These are phyloP conservation scores for Alternaria sp. DNA, from an alignment of 2,329 filamentous ascomycete genomes.

Conservation along the genomic window DNA sequence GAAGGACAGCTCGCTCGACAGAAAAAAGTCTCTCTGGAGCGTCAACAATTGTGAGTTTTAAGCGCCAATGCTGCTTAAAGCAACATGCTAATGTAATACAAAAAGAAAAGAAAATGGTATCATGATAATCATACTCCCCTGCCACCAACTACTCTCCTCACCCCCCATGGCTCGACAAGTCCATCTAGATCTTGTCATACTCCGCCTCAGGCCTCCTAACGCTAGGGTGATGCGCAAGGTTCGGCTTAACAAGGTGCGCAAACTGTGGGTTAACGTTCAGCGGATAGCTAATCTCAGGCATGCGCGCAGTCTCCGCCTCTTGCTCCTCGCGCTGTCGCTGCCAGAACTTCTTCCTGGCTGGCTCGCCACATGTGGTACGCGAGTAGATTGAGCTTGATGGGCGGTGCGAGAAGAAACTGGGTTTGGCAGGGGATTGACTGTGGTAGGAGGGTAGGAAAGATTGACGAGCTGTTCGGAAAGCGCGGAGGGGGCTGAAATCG, in stretches of 20 bases:
- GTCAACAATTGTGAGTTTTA: neutral
- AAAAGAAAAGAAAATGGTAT: conserved; percentile 45
- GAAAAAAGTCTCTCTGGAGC: conserved; percentile 10
- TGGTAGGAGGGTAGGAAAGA: conserved; percentile 59
- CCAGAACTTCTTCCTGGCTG: conserved; percentile 44
- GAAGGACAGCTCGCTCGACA: conserved; percentile 16
- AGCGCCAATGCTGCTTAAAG: conserved; percentile 19
- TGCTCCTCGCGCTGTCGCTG: conserved; percentile 37
- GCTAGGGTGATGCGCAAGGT: conserved; percentile 64
- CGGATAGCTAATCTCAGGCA: conserved; percentile 66
- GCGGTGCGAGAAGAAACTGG: conserved; percentile 36
- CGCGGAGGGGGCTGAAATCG: conserved; percentile 47
- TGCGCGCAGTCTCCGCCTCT: conserved; percentile 55
- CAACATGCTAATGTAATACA: conserved; percentile 20
- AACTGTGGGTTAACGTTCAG: conserved; percentile 63
- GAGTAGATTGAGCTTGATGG: conserved; percentile 47
- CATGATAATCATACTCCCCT: conserved; percentile 29
- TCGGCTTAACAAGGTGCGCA: conserved; percentile 63
- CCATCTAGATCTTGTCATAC: conserved; percentile 39
- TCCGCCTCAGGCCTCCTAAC: conserved; percentile 41
- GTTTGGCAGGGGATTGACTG: conserved; percentile 47
- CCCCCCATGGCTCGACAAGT: neutral
- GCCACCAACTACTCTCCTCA: neutral
- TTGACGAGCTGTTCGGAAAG: conserved; percentile 52
- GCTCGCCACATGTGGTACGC: conserved; percentile 44